phyloP scores from a whole-genome alignment of 2,329 filamentous ascomycete genomes.

The Phaeoacremonium minimum region DNA sequence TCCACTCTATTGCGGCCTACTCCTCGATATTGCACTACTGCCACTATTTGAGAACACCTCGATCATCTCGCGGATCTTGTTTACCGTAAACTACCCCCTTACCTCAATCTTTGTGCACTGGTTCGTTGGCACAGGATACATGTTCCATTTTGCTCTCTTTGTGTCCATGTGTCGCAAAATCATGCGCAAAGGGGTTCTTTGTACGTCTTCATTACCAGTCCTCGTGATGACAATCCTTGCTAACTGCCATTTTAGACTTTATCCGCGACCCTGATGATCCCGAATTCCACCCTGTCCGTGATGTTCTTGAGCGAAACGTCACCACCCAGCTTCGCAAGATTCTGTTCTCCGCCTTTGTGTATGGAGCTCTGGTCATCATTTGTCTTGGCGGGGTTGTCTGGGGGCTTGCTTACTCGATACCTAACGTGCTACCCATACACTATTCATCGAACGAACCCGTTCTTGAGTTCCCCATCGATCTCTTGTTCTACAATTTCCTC shows the following conservation, averaged over 20 bases:
- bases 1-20: slow-evolving; percentile 87
- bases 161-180: slow-evolving; percentile 99
- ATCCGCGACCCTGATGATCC: slow-evolving; percentile 97
- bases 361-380: slow-evolving; percentile 85
- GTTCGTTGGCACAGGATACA: slow-evolving; percentile 98
- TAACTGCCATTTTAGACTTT: slow-evolving; percentile 81
- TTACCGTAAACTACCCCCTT: slow-evolving; percentile 73
- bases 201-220: slow-evolving; percentile 60
- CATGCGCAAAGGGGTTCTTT: slow-evolving; percentile 89
- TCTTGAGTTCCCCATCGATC: slow-evolving; percentile 88
- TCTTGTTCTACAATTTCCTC: slow-evolving; percentile 94
- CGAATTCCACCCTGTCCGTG: slow-evolving; percentile 94
- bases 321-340: slow-evolving; percentile 94
- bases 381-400: slow-evolving; percentile 95
- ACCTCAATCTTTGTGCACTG: slow-evolving; percentile 96
- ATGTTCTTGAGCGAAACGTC: slow-evolving; percentile 90
- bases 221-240: no score
- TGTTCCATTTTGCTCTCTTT: slow-evolving; percentile 99
- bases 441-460: slow-evolving; percentile 92
- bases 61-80: slow-evolving; percentile 70
- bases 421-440: slow-evolving; percentile 78
- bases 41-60: slow-evolving; percentile 84
- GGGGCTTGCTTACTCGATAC: slow-evolving; percentile 68
- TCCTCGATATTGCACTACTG: slow-evolving; percentile 83
- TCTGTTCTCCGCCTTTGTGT: slow-evolving; percentile 90